A percentile compares a stretch with the other conserved stretches of the same genome.
phyloP scores from a whole-genome alignment of 768 basidiomycete species.

The Rhodotorula paludigena region DNA sequence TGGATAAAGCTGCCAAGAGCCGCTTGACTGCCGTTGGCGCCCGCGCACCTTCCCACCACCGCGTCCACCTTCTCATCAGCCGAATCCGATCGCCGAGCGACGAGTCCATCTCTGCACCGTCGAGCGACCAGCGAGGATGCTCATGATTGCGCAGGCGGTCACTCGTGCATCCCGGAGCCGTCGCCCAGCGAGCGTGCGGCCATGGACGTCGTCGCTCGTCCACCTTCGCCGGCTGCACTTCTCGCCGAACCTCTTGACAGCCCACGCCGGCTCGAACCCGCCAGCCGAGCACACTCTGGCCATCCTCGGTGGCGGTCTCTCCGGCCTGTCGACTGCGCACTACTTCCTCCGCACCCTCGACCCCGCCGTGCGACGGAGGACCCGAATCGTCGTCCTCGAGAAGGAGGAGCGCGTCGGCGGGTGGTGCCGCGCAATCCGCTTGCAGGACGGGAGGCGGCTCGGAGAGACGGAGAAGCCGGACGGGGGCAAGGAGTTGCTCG shows the following conservation, averaged over 20 bases:
- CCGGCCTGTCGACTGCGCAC: constrained; percentile 75
- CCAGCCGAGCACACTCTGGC: constrained; percentile 49
- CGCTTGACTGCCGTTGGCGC: too few species aligned
- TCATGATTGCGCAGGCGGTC: too few species aligned
- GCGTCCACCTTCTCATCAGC: too few species aligned
- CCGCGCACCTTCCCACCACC: too few species aligned
- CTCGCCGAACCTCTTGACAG: not conserved
- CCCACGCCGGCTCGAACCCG: not conserved
- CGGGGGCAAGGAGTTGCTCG: constrained; percentile 46
- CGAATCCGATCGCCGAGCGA: too few species aligned
- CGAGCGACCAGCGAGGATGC: too few species aligned
- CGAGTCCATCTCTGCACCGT: too few species aligned
- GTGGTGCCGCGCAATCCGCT: constrained; percentile 68
- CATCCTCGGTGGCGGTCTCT: constrained; percentile 72
- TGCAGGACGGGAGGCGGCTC: constrained; percentile 19
- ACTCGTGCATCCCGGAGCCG: too few species aligned
- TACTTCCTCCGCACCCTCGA: constrained; percentile 63
- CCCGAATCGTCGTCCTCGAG: constrained; percentile 65
- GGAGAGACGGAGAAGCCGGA: constrained; percentile 40
- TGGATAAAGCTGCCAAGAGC: too few species aligned
- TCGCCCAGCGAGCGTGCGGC: too few species aligned
- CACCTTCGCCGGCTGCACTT: not conserved
- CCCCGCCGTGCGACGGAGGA: constrained; percentile 48
- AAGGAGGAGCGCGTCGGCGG: constrained; percentile 65
- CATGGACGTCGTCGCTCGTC: too few species aligned